phyloP scores from a whole-genome alignment of 2,329 filamentous ascomycete species.

The Periconia macrospinosa region DNA sequence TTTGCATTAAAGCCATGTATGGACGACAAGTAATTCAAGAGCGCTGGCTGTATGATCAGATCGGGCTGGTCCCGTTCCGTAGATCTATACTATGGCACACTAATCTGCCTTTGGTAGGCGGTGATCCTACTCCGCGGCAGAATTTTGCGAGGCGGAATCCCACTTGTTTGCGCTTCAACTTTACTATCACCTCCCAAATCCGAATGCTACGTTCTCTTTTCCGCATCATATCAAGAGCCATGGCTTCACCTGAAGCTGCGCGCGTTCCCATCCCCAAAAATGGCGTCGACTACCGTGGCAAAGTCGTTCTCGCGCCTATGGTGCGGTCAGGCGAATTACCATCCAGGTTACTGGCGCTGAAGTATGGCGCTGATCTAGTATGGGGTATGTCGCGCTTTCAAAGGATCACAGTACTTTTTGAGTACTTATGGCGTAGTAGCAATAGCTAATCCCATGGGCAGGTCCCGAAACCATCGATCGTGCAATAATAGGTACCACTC shows the following conservation, averaged over 20 bases:
- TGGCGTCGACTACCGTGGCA: constrained; percentile 92
- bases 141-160: neutral
- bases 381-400: constrained; percentile 68
- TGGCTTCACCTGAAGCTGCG: constrained; percentile 43
- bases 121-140: neutral
- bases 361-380: constrained; percentile 95
- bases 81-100: too few relatives aligned
- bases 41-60: too few relatives aligned
- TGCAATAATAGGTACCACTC: constrained; percentile 83
- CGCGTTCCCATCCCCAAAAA: constrained; percentile 81
- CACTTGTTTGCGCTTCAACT: neutral
- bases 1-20: too few relatives aligned
- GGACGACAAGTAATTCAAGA: too few relatives aligned
- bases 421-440: neutral
- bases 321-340: constrained; percentile 96
- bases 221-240: constrained; percentile 29
- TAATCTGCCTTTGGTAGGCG: neutral
- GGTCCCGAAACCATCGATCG: constrained; percentile 93
- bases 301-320: constrained; percentile 95
- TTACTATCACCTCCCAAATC: neutral
- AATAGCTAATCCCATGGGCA: constrained; percentile 33
- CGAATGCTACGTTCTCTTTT: constrained; percentile 43
- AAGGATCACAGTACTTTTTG: neutral
- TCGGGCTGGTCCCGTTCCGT: too few relatives aligned
- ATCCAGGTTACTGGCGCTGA: constrained; percentile 81